phyloP scores from a whole-genome alignment of 2,329 filamentous ascomycete species.

The Scortechinia acanthostroma region DNA sequence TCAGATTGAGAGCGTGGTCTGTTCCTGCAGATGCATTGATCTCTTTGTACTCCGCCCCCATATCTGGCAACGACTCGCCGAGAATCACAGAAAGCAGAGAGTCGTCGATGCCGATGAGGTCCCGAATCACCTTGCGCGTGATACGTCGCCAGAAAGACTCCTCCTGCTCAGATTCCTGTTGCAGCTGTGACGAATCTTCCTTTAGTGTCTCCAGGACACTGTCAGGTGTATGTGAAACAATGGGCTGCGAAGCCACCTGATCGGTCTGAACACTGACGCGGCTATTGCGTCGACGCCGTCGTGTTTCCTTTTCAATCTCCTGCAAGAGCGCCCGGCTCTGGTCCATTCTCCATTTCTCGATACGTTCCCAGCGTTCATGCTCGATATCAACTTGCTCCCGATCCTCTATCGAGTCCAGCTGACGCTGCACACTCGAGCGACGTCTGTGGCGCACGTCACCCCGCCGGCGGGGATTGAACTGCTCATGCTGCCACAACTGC shows the following conservation, averaged over 20 bases:
- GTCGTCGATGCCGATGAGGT: constrained; percentile 87
- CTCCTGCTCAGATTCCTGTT: neutral
- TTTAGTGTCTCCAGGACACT: neutral
- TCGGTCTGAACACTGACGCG: neutral
- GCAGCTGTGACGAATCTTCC: neutral
- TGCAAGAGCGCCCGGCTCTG: neutral
- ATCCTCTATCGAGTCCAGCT: neutral
- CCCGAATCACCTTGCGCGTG: constrained; percentile 77
- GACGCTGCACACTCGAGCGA: neutral
- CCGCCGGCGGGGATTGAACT: neutral
- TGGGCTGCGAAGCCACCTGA: neutral
- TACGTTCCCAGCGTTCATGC: neutral
- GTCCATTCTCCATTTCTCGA: neutral
- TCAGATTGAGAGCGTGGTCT: constrained; percentile 28
- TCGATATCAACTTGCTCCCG: neutral
- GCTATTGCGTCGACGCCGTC: neutral
- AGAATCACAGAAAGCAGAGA: constrained; percentile 77
- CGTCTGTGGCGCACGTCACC: neutral
- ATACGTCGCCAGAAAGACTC: constrained; percentile 63
- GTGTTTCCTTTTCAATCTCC: neutral
- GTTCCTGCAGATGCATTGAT: neutral
- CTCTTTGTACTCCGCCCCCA: constrained; percentile 12
- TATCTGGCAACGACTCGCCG: constrained; percentile 65
- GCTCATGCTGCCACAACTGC: constrained; percentile 1
- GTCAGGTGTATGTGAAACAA: neutral